A percentile compares a stretch with the other conserved stretches of the same genome.
Evolutionary conservation across 306 rosid genomes (phyloP).

Genomic region (Clitoria ternatea): DNA sequence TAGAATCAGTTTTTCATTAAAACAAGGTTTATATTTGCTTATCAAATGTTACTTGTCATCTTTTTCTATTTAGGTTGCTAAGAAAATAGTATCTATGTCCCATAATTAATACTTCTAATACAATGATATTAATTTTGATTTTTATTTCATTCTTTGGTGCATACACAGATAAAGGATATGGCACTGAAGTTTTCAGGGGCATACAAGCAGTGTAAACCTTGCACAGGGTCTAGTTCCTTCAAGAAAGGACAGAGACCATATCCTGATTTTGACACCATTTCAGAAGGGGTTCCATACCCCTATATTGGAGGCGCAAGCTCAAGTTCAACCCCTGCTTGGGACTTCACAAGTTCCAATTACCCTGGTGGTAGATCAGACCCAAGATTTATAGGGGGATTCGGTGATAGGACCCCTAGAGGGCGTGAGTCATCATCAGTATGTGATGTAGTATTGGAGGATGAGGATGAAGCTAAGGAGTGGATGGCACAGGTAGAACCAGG

Average conservation of each 20-base stretch:
- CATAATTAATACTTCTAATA: not conserved
- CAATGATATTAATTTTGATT: slow-evolving; percentile 4
- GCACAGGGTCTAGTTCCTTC: slow-evolving; percentile 63
- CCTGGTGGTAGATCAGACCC: slow-evolving; percentile 30
- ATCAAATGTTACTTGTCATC: not conserved
- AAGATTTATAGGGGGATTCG: slow-evolving; percentile 42
- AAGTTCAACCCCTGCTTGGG: slow-evolving; percentile 87
- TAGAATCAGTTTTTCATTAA: not conserved
- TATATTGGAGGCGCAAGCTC: slow-evolving; percentile 76
- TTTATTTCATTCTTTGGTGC: not conserved
- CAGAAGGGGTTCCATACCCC: slow-evolving; percentile 85
- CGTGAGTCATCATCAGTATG: slow-evolving; percentile 38
- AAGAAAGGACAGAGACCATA: slow-evolving; percentile 61
- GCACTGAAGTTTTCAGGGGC: slow-evolving; percentile 82
- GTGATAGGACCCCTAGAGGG: slow-evolving; percentile 51
- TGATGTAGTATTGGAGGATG: slow-evolving; percentile 67
- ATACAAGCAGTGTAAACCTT: slow-evolving; percentile 64
- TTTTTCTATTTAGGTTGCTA: not conserved
- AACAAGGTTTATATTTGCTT: not conserved
- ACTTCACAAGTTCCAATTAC: slow-evolving; percentile 49
- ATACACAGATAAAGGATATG: slow-evolving; percentile 79
- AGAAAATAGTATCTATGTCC: not conserved
- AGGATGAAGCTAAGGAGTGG: slow-evolving; percentile 73
- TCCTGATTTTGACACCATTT: slow-evolving; percentile 65
- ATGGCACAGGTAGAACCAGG: slow-evolving; percentile 99